These are phyloP conservation scores for Silene uniflora DNA, from an alignment of 148 eudicot species.

Conservation along the genomic window DNA sequence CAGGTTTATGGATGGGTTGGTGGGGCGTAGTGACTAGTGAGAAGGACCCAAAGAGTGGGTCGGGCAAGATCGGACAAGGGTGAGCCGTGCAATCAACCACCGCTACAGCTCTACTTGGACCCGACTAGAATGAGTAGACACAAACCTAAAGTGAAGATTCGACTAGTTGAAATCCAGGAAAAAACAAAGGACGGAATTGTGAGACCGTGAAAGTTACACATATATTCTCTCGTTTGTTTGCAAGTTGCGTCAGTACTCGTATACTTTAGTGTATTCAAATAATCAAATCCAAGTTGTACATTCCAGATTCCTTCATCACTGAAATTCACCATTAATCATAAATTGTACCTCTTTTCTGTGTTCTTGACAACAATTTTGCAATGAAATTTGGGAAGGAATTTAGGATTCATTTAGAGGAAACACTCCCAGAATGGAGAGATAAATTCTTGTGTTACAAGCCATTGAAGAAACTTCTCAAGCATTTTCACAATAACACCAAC, in stretches of 20 bases:
- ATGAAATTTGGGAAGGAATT: slow-evolving; percentile 91
- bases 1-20: too few species aligned
- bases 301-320: slow-evolving; percentile 5
- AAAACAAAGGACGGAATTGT: neutral
- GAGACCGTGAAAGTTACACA: neutral
- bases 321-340: too few species aligned
- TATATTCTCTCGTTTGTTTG: neutral
- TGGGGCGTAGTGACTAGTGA: too few species aligned
- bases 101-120: too few species aligned
- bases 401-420: slow-evolving; percentile 63
- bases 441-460: slow-evolving; percentile 78
- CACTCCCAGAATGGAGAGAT: slow-evolving; percentile 89
- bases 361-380: too few species aligned
- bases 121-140: too few species aligned
- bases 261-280: neutral
- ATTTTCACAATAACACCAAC: slow-evolving; percentile 23
- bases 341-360: neutral
- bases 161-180: too few species aligned
- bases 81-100: too few species aligned
- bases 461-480: slow-evolving; percentile 77
- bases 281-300: neutral
- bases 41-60: too few species aligned
- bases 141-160: too few species aligned
- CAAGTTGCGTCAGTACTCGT: neutral
- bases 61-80: too few species aligned